Conservation (phyloP, 169 alveolate species). For the Cryptosporidium meleagridis region DNA sequence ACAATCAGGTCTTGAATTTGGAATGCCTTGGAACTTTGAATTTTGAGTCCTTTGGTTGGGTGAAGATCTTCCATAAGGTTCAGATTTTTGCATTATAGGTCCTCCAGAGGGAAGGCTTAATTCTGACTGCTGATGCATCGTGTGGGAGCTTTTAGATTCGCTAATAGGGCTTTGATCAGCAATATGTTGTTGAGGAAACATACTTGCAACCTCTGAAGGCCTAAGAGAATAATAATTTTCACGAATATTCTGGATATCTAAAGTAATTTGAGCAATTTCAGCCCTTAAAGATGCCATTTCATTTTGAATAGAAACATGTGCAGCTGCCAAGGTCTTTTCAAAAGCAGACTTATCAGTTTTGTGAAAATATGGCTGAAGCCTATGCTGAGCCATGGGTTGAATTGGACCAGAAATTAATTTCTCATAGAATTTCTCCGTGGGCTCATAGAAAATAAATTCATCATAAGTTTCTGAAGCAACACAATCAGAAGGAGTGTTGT, state of each 20-base stretch:
- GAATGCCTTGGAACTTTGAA: slow-evolving; percentile 5
- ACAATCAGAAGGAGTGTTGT: slow-evolving; percentile 37
- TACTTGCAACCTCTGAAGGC: slow-evolving; percentile 50
- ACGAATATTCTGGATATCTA: slow-evolving; percentile 56
- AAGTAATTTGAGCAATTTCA: slow-evolving; percentile 52
- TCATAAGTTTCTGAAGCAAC: slow-evolving; percentile 77
- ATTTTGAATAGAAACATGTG: slow-evolving; percentile 63
- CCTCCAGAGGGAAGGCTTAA: slow-evolving; percentile 1
- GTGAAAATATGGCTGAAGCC: slow-evolving; percentile 72
- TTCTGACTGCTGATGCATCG: neutral
- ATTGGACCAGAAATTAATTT: slow-evolving; percentile 76
- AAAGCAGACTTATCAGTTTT: slow-evolving; percentile 32
- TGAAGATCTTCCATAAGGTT: slow-evolving; percentile 9
- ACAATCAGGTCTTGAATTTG: neutral
- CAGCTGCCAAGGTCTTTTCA: slow-evolving; percentile 66
- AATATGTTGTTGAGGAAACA: slow-evolving; percentile 30
- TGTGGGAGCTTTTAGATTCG: neutral
- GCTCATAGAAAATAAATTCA: slow-evolving; percentile 77
- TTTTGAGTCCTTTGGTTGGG: slow-evolving; percentile 1
- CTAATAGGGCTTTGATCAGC: slow-evolving; percentile 19
- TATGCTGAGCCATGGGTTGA: slow-evolving; percentile 76
- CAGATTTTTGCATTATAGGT: slow-evolving; percentile 1
- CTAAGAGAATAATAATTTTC: slow-evolving; percentile 56
- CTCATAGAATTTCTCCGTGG: slow-evolving; percentile 79
- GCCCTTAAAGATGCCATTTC: slow-evolving; percentile 70